Percentiles rank a stretch among this genome's conserved stretches.
These are phyloP conservation scores for Gossypium mustelinum DNA, from an alignment of 345 rosid genomes.

Conservation along the genomic window DNA sequence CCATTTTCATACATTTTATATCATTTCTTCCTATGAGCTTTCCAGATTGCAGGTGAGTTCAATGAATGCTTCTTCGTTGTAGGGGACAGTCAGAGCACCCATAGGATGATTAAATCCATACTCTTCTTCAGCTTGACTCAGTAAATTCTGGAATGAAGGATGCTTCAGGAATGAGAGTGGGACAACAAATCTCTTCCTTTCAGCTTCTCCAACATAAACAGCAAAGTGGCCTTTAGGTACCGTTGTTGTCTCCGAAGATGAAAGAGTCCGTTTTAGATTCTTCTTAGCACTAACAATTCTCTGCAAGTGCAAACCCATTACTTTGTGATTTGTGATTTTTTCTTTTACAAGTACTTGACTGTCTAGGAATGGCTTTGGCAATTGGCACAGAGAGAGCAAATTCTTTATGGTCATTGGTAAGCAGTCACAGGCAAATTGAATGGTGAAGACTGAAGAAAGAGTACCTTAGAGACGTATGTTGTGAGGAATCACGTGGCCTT, in stretches of 20 bases:
- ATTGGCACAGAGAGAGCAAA: not conserved
- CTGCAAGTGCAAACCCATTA: not conserved
- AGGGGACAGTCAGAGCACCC: slow-evolving; percentile 56
- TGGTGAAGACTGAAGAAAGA: not conserved
- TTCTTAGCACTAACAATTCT: not conserved
- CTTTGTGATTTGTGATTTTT: not conserved
- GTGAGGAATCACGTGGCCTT: slow-evolving; percentile 15
- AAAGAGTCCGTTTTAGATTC: not conserved
- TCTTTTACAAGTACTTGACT: not conserved
- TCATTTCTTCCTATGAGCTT: slow-evolving; percentile 5
- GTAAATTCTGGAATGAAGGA: slow-evolving; percentile 42
- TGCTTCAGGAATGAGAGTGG: slow-evolving; percentile 39
- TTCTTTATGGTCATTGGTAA: not conserved
- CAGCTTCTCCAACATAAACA: slow-evolving; percentile 53
- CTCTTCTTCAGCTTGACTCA: slow-evolving; percentile 49
- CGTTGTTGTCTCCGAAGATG: slow-evolving; percentile 1
- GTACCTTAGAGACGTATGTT: not conserved
- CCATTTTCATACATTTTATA: not conserved
- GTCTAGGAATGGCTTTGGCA: not conserved
- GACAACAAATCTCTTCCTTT: slow-evolving; percentile 42
- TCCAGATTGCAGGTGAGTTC: slow-evolving; percentile 35
- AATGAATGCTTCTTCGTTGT: slow-evolving; percentile 43
- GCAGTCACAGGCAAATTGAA: not conserved
- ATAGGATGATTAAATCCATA: slow-evolving; percentile 45
- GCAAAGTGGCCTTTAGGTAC: slow-evolving; percentile 46